Percentiles rank a stretch among this genome's conserved stretches.
Evolutionary conservation across 2,329 filamentous ascomycete species (phyloP).

Genomic region (Verticillium isaacii): DNA sequence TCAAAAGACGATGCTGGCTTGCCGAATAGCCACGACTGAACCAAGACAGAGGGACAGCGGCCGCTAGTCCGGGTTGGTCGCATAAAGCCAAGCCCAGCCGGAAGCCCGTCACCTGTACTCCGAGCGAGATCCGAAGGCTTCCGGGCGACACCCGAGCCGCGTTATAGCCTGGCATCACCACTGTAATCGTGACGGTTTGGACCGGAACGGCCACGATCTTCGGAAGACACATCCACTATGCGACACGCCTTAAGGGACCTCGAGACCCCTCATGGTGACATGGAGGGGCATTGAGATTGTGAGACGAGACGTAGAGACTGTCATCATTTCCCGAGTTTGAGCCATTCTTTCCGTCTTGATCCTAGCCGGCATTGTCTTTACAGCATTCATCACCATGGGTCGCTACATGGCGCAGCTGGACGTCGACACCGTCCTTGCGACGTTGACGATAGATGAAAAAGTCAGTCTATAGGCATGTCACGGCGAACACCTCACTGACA

Average conservation of each 20-base stretch:
- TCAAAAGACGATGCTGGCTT: too few species aligned
- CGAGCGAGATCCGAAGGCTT: neutral
- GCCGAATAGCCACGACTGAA: too few species aligned
- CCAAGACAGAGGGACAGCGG: too few species aligned
- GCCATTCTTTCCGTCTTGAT: neutral
- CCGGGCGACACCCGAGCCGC: neutral
- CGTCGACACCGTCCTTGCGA: conserved; percentile 20
- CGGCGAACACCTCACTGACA: neutral
- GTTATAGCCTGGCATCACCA: neutral
- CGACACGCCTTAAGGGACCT: neutral
- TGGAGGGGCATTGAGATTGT: neutral
- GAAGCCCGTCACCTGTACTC: too few species aligned
- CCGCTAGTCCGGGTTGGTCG: too few species aligned
- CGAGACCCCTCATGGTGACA: neutral
- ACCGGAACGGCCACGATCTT: neutral
- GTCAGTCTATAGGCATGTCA: conserved; percentile 6
- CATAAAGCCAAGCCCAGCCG: too few species aligned
- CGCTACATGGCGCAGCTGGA: neutral
- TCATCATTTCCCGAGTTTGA: neutral
- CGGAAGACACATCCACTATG: neutral
- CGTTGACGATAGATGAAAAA: conserved; percentile 25
- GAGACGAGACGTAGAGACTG: neutral
- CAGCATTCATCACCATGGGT: neutral
- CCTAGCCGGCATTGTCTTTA: neutral
- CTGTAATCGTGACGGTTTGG: neutral